Evolutionary conservation across 2,329 filamentous ascomycete genomes (phyloP), one percentile per base, ranked within the genome.

Genomic region (Myriosclerotinia duriaeana): DNA sequence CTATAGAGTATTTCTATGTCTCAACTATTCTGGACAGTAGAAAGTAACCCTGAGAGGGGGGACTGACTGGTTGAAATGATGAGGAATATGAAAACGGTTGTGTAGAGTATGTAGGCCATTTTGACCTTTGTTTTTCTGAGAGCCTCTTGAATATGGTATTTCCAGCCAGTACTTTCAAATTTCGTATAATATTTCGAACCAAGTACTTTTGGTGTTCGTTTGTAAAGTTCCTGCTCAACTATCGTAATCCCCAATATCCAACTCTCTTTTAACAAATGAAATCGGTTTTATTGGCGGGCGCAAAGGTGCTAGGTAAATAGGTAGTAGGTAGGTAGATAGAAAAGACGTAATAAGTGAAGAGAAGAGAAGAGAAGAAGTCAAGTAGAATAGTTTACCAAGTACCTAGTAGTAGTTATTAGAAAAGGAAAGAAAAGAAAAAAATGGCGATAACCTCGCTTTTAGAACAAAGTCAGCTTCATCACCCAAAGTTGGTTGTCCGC

Each of bases 31-130:
- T 61, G 30, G 48, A 48, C 30, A 44, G 58, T 50, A 4, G 8
- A 54, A 54, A n/a, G 6, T 5, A 36, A 15, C 7, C 36, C 30
- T 38, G 30, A 30, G 14, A 65, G 63, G 65, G 75, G 30, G n/a
- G 15, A 34, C 80, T 68, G 82, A 90, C 88, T 80, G 66, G 92
- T 95, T 68, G 88, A 89, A 71, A 85, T 75, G 72, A 93, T 76
- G 74, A 97, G 83, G 76, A 90, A 83, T 72, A 89, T 78, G 77
- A 97, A 85, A 75, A 86, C 87, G 71, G 93, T 78, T 73, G 86
- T 87, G 81, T 93, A 96, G 80, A 96, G 86, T 70, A 96, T 77
- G 81, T 93, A 95, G 70, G 81, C 83, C 92, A 96, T 96, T 72
- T 66, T 74, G 22, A 53, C 60, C 4, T 60, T 53, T 40, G n/a